phyloP scores from a whole-genome alignment of 768 basidiomycete genomes.

The Hygrophorus russula region DNA sequence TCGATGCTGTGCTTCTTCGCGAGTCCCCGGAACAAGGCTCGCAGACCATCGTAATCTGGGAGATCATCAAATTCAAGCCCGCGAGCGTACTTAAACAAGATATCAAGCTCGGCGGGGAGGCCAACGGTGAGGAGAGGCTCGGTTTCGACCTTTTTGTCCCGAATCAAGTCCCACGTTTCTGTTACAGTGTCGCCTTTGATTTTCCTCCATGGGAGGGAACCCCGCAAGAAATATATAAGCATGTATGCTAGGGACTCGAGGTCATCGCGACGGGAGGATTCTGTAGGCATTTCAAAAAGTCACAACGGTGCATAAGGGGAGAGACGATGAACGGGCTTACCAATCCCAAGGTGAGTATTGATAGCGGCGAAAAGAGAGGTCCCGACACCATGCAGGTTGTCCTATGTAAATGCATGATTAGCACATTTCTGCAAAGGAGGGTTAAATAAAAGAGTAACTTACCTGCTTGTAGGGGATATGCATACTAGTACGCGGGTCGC shows the following conservation, averaged over 20 bases:
- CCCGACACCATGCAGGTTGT: slow-evolving; percentile 69
- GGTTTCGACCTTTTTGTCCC: slow-evolving; percentile 57
- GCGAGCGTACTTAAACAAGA: slow-evolving; percentile 69
- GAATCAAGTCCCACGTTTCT: slow-evolving; percentile 69
- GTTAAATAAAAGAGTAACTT: too few relatives aligned
- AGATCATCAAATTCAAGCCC: slow-evolving; percentile 80
- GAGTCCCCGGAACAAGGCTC: slow-evolving; percentile 56
- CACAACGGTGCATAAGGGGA: slow-evolving; percentile 5
- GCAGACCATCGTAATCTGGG: slow-evolving; percentile 79
- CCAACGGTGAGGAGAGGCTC: slow-evolving; percentile 62
- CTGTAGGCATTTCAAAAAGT: slow-evolving; percentile 22
- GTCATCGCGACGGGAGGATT: slow-evolving; percentile 70
- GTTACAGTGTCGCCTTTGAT: slow-evolving; percentile 39
- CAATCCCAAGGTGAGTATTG: slow-evolving; percentile 65
- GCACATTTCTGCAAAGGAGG: too few relatives aligned
- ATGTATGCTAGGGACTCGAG: slow-evolving; percentile 75
- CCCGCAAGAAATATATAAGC: slow-evolving; percentile 73
- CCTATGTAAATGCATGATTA: slow-evolving; percentile 9
- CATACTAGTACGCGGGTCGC: slow-evolving; percentile 48
- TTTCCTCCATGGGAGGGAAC: slow-evolving; percentile 71
- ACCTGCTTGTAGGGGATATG: slow-evolving; percentile 62
- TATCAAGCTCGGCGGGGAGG: slow-evolving; percentile 72
- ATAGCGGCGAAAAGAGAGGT: slow-evolving; percentile 68
- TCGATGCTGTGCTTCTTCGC: slow-evolving; percentile 26
- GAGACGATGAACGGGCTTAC: slow-evolving; percentile 23